Base-by-base conservation (phyloP, 2,329 filamentous ascomycete species). In the Beauveria rudraprayagi region DNA sequence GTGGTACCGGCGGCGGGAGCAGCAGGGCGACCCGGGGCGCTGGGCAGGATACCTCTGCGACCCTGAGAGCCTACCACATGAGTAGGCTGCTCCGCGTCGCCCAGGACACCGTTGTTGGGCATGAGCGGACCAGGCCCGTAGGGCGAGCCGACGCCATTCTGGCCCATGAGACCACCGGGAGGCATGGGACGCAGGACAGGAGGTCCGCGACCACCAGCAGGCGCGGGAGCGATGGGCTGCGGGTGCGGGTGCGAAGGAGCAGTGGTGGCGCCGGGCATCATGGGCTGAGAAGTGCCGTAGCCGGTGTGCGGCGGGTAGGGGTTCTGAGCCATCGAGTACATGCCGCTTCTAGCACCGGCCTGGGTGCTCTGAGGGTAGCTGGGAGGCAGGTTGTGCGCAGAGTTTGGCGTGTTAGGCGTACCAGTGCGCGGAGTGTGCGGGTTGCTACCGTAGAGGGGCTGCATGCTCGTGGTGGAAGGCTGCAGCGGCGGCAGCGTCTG, bases 21-120 rank as follows among this genome's bases (percentile, higher is more conserved):
- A 59, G 90, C 86, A 61, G 92, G 90, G 63, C 92, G 83, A 48
- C 92, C 92, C 34, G 92, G 91, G 64, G 92, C 92, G 68, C 92
- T 96, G 17, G 93, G 93, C 64, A 97, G 77, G 44, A 97, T 95
- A 54, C 93, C 93, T 66, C 93, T 85, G 65, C 93, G 87, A 62
- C 93, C 93, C 77, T 97, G 93, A 28, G 92, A 96, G 59, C 93
- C 93, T 60, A 97, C 93, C 54, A 97, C 93, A 71, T 97, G 93
- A 37, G 91, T 94, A 17, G 90, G 90, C 68, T 87, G 85, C 14
- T 87, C 84, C 40, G 74, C 76, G 53, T 84, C 84, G 62, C 78
- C 79, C 63, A 83, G 73, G 67, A 83, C 81, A 67, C 78, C 77
- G 67, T 78, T 80, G 70, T 78, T 83, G 60, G 79, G 77, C 80